Evolutionary conservation across 768 basidiomycete genomes (phyloP).

Genomic region (Phanerochaete sordida): DNA sequence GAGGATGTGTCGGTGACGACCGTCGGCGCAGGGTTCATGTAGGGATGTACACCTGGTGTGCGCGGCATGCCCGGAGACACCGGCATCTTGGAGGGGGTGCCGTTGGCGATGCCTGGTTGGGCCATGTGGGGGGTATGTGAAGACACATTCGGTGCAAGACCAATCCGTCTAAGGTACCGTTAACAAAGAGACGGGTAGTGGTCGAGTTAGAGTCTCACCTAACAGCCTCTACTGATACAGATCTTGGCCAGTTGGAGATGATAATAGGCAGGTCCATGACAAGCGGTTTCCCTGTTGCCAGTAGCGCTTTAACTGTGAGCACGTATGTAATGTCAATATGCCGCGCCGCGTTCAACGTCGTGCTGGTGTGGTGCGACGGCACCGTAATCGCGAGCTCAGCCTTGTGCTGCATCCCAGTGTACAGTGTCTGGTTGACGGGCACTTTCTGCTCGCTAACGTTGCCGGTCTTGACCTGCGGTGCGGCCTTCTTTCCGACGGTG

Average conservation of each 20-base stretch:
- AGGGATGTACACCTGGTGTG: conserved; percentile 12
- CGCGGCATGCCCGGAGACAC: neutral
- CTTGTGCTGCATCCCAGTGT: conserved; percentile 66
- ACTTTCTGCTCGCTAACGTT: conserved; percentile 69
- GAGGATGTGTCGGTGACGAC: conserved; percentile 9
- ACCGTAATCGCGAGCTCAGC: conserved; percentile 73
- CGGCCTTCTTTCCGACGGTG: conserved; percentile 50
- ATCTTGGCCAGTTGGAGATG: conserved; percentile 82
- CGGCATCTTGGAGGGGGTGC: neutral
- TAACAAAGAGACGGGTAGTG: neutral
- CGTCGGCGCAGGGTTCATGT: conserved; percentile 16
- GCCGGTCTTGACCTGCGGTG: conserved; percentile 50
- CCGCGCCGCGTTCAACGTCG: conserved; percentile 76
- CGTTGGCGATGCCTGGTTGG: neutral
- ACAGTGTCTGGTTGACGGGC: conserved; percentile 68
- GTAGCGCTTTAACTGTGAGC: conserved; percentile 71
- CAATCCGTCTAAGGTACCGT: conserved; percentile 40
- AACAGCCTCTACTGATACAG: conserved; percentile 70
- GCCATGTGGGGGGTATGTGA: conserved; percentile 12
- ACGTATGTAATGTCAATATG: conserved; percentile 86
- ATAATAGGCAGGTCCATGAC: conserved; percentile 76
- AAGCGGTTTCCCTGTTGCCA: conserved; percentile 62
- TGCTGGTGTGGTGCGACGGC: conserved; percentile 70
- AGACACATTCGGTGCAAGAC: conserved; percentile 40
- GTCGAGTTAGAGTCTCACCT: conserved; percentile 25